Evolutionary conservation across 805 yeast genomes (phyloP).

Genomic region (Hanseniaspora guilliermondii): DNA sequence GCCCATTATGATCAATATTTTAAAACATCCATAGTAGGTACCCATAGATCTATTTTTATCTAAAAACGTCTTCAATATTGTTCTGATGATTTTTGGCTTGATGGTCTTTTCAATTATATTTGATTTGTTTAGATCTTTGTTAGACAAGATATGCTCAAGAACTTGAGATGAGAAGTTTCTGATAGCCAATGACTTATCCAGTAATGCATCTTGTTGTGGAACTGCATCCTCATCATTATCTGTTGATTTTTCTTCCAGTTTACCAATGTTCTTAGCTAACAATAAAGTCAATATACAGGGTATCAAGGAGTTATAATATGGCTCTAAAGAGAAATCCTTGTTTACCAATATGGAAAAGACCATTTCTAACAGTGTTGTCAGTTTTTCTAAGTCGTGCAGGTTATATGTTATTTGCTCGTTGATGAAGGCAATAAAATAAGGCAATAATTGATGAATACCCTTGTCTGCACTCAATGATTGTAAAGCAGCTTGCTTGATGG

Average conservation of each 20-base stretch:
- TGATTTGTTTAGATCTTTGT: conserved; percentile 42
- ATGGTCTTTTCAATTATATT: conserved; percentile 79
- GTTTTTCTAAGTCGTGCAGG: conserved; percentile 52
- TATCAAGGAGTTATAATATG: conserved; percentile 90
- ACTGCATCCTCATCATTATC: conserved; percentile 18
- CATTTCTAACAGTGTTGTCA: conserved; percentile 79
- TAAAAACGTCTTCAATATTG: conserved; percentile 78
- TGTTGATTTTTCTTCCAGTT: conserved; percentile 24
- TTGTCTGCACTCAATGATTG: conserved; percentile 81
- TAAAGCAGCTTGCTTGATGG: conserved; percentile 65
- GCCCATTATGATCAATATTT: conserved; percentile 75
- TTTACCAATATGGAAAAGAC: conserved; percentile 74
- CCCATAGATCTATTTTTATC: conserved; percentile 75
- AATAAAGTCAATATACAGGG: conserved; percentile 89
- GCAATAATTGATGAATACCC: conserved; percentile 91
- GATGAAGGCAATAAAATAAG: conserved; percentile 88
- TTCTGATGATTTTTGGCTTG: conserved; percentile 87
- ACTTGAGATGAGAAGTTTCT: conserved; percentile 82
- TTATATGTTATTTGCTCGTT: conserved; percentile 91
- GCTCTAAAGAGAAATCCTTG: conserved; percentile 77
- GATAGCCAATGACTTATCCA: conserved; percentile 41
- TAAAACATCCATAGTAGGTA: conserved; percentile 82
- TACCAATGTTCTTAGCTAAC: conserved; percentile 79
- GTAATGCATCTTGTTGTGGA: conserved; percentile 20
- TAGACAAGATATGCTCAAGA: conserved; percentile 48